Percentiles rank a stretch among this genome's conserved stretches.
These are phyloP conservation scores for Cercospora citrullina DNA, from an alignment of 2,329 filamentous ascomycete species.

Conservation along the genomic window DNA sequence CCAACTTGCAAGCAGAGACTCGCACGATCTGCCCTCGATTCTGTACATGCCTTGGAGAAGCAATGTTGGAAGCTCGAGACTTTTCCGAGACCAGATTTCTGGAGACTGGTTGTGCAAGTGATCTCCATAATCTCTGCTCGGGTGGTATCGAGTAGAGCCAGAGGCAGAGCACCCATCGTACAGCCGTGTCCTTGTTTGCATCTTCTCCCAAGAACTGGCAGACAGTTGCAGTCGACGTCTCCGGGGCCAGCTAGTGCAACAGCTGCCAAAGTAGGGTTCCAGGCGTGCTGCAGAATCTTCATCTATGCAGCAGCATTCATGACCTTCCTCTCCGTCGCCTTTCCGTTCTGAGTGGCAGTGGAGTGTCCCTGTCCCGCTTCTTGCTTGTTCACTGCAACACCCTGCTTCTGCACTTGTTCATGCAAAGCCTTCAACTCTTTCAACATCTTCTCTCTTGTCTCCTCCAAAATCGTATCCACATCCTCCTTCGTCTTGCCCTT, in stretches of 20 bases:
- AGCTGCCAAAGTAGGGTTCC: background rate
- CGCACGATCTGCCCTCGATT: background rate
- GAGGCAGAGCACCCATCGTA: background rate
- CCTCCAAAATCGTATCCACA: conserved; percentile 70
- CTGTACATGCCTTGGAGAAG: background rate
- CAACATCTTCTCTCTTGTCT: conserved; percentile 74
- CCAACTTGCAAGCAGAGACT: background rate
- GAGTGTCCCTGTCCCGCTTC: conserved; percentile 15
- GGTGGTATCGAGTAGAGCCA: background rate
- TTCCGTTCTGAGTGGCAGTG: conserved; percentile 24
- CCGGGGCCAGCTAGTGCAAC: background rate
- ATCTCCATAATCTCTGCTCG: background rate
- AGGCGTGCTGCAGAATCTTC: background rate
- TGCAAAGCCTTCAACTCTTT: conserved; percentile 53
- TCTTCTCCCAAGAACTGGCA: background rate
- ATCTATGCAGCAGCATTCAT: conserved; percentile 23
- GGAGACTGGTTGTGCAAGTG: background rate
- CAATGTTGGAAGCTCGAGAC: background rate
- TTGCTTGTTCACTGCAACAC: conserved; percentile 23
- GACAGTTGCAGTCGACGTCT: background rate
- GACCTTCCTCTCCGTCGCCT: conserved; percentile 18
- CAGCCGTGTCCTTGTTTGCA: background rate
- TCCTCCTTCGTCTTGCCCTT: conserved; percentile 70
- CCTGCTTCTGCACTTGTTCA: conserved; percentile 32
- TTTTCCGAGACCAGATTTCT: background rate